Base-by-base conservation (phyloP, 2,329 filamentous ascomycete genomes). In the Tolypocladium paradoxum region DNA sequence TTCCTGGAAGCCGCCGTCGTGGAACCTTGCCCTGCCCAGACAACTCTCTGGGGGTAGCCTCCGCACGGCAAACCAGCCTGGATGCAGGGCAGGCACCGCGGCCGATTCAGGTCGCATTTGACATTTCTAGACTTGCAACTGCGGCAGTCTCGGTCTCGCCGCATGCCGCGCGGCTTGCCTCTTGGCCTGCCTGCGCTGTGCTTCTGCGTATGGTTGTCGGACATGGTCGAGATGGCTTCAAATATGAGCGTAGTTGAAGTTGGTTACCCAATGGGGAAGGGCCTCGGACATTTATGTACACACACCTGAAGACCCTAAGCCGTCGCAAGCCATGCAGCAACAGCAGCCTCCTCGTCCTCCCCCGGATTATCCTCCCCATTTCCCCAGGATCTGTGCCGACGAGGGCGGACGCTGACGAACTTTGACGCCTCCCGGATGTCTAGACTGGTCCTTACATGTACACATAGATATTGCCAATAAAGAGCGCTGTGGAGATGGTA, bases 21-120 rank as follows among this genome's bases (percentile, higher is more conserved):
- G n/a, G n/a, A 50, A n/a, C 38, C 47, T 27, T 57, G 55, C 2
- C 53, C 58, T 0, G 61, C 55, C 66, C 66, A 68, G 1, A 68
- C 59, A 18, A 68, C 61, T 16, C 66, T 56, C 54, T 64, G 62
- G 14, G 64, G 61, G 46, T 68, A 68, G 5, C 62, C 66, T 36
- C 62, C 64, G 43, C 66, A 68, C 1, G 52, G 20, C 9, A 67
- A 37, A 1, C 62, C 64, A 3, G 64, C 61, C 49, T 65, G 53
- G n/a, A 61, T 55, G 49, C 62, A 64, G 5, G 61, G 61, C 14
- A 55, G 54, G 31, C 63, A 65, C 38, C 56, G 58, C 6, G 63
- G 62, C 6, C 63, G 53, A 33, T 65, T 64, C n/a, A 65, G 55
- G 40, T 65, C 63, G 45, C 62, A 64, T 35, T 64, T 64, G 43